Percentiles rank a stretch among this genome's conserved stretches.
phyloP scores from a whole-genome alignment of 371 early-diverging fungal genomes.

The Mycotypha africana region DNA sequence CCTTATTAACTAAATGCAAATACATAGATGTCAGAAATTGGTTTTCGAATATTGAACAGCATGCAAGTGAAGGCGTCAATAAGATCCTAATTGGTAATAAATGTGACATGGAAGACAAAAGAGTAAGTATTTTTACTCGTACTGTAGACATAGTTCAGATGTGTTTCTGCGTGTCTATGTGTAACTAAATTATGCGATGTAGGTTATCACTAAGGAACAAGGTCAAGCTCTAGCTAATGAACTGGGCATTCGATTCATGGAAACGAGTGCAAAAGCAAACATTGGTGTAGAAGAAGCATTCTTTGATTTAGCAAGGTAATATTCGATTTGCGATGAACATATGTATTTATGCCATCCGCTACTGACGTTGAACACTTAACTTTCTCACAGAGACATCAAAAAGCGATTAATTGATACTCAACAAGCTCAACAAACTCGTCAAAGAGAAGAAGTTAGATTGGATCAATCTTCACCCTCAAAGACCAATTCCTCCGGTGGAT shows the following conservation, averaged over 20 bases:
- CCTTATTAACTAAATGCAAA: too few relatives aligned
- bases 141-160: too few relatives aligned
- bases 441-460: constrained; percentile 40
- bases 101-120: constrained; percentile 91
- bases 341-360: too few relatives aligned
- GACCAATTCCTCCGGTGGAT: constrained; percentile 15
- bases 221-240: constrained; percentile 86
- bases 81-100: constrained; percentile 99
- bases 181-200: neutral
- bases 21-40: constrained; percentile 90
- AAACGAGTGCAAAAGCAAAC: constrained; percentile 96
- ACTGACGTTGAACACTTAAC: too few relatives aligned
- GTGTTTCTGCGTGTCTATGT: too few relatives aligned
- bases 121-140: constrained; percentile 52
- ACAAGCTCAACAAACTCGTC: constrained; percentile 44
- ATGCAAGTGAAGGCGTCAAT: constrained; percentile 96
- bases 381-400: constrained; percentile 38
- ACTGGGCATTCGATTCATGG: constrained; percentile 87
- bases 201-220: constrained; percentile 66
- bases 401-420: constrained; percentile 48
- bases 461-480: constrained; percentile 26
- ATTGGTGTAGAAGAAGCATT: constrained; percentile 98
- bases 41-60: constrained; percentile 98
- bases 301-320: constrained; percentile 91
- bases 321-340: too few relatives aligned